Evolutionary conservation across 2,329 filamentous ascomycete genomes (phyloP), one percentile per base, ranked within the genome.

Genomic region (Stenocarpella maydis): DNA sequence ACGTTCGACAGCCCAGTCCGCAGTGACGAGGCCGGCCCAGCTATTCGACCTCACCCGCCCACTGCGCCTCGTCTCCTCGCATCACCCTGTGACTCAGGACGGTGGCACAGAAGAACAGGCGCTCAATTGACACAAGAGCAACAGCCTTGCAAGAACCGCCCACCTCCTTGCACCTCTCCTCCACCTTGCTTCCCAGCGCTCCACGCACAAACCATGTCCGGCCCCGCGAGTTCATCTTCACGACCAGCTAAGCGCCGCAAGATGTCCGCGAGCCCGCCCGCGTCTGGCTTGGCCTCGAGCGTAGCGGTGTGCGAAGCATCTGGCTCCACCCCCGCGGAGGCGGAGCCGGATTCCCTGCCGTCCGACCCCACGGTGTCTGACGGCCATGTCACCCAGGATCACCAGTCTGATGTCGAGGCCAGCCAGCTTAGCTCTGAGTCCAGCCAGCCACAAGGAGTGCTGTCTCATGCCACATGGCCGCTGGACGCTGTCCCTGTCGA

Each of bases 401-500:
- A 10, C 34, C 6, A 37, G 34, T 12, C 34, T 37, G 34, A 37
- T 12, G 34, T 37, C 52, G n/a, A 28, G 7, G 4, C 28, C 10
- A 15, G 4, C 43, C 52, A 28, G 31, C 4, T 21, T 24, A 15
- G 24, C 7, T 9, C 47, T n/a, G 21, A 21, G 52, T 19, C 17
- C 47, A 31, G 37, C 19, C 49, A 43, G n/a, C 43, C n/a, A 43
- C 61, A 65, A 12, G 10, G 7, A 21, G 21, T 10, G 9, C 26
- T 58, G 31, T 12, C 37, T 31, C 34, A 34, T 64, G 19, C 39
- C 6, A 63, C 47, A 26, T 82, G 81, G 80, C 81, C 80, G 41
- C 68, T 72, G 53, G 71, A 74, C 34, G 63, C 70, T 12, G 68
- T 92, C 1, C 90, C 90, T 0, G 81, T 87, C 7, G 91, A 92